A percentile compares a stretch with the other conserved stretches of the same genome.
Conservation (phyloP, 805 yeast genomes). For the Huiozyma sinensis region DNA sequence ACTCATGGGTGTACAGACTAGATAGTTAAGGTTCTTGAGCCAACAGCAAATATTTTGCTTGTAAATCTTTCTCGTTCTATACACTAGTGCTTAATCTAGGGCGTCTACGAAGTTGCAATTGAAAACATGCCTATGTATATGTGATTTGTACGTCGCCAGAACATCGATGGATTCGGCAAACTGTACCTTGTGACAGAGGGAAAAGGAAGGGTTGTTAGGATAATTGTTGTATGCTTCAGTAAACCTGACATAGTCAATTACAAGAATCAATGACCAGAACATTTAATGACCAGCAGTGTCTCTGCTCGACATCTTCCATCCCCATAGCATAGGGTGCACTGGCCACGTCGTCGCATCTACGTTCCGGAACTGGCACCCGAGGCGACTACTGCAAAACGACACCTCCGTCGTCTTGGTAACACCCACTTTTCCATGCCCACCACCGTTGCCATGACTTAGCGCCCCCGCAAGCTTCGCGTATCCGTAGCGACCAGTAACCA, state of each 20-base stretch:
- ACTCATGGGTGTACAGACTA: background rate
- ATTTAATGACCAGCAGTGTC: background rate
- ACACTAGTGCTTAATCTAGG: too few species aligned
- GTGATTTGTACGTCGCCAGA: too few species aligned
- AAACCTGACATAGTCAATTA: background rate
- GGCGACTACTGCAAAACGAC: too few species aligned
- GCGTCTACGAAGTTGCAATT: too few species aligned
- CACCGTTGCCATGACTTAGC: background rate
- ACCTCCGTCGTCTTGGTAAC: too few species aligned
- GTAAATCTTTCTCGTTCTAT: background rate
- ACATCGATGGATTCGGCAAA: too few species aligned
- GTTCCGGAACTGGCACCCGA: too few species aligned
- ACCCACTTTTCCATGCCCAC: background rate
- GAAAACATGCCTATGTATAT: too few species aligned
- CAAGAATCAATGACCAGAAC: background rate
- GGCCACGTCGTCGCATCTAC: background rate
- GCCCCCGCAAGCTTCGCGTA: background rate
- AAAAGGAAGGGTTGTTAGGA: too few species aligned
- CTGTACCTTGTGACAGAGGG: too few species aligned
- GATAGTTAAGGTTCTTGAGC: background rate
- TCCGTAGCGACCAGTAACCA: background rate
- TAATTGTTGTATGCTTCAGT: too few species aligned
- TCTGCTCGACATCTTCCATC: background rate
- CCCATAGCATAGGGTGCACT: background rate
- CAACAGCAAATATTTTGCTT: background rate